Evolutionary conservation across 257 asterid genomes (phyloP), one percentile per base, ranked within the genome.

Genomic region (Solanum okadae): DNA sequence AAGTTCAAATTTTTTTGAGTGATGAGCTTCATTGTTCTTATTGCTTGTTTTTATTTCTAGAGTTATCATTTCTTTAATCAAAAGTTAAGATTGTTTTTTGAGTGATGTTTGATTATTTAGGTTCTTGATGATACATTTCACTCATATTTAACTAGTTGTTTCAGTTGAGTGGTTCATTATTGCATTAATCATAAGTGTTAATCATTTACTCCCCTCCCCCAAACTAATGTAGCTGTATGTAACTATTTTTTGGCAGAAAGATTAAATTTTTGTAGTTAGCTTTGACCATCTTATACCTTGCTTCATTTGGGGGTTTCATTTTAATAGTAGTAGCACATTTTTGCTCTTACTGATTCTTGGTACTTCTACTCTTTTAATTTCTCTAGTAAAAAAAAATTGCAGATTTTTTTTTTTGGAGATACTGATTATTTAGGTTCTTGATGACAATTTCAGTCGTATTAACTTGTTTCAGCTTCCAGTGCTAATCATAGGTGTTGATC

Each of bases 311-410:
- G 67, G 67, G 13, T 0, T 42, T 44, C 40, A 27, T 44, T 79
- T 8, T 16, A 40, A 42, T 73, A 73, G 79, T 33, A 83, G 6
- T 49, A 42, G 35, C 49, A 72, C 0, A n/a, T 63, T 63, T 61
- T 63, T 90, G 87, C 86, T 94, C 87, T 89, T 94, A 68, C 72
- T 93, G 93, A 93, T 93, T 91, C 88, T 94, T 86, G 95, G 96
- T 94, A 90, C 65, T 87, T 88, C 38, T 88, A 75, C 71, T 37
- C 87, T 71, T 86, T 75, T 16, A 72, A 8, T 72, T 83, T 31
- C 13, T 31, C 4, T 10, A 34, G 0, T 68, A 2, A 27, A 27
- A 31, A 31, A 31, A 37, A 29, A 20, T 18, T 70, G 33, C 8
- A 14, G 4, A 4, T 29, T 1, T 71, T 71, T 76, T 70, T 35